These are phyloP conservation scores for Metrosideros polymorpha DNA, from an alignment of 441 rosid genomes.

Conservation along the genomic window DNA sequence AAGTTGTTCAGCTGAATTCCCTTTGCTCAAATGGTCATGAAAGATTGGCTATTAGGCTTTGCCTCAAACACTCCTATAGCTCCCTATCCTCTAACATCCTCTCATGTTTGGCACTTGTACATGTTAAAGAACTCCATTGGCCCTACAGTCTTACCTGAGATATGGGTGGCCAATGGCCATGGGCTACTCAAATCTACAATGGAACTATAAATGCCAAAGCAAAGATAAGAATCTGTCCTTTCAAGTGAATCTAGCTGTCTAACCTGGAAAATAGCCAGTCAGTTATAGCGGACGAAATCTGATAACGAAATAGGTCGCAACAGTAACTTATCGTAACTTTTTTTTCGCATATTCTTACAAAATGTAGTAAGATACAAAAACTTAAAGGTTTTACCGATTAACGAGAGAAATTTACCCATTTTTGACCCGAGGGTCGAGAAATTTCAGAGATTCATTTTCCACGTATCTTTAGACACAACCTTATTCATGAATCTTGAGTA, in stretches of 20 bases:
- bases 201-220: background rate
- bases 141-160: background rate
- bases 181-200: background rate
- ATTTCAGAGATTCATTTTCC: background rate
- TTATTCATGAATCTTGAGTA: background rate
- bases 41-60: background rate
- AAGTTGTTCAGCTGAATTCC: background rate
- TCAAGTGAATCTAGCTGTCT: background rate
- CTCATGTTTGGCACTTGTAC: background rate
- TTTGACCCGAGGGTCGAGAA: background rate
- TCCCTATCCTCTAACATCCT: background rate
- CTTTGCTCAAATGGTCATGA: background rate
- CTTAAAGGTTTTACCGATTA: background rate
- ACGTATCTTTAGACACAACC: background rate
- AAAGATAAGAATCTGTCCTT: background rate
- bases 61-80: background rate
- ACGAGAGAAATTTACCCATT: background rate
- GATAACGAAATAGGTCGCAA: fast-evolving
- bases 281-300: background rate
- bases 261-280: background rate
- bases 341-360: background rate
- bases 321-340: fast-evolving
- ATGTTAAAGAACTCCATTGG: background rate
- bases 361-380: background rate
- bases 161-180: background rate